These are phyloP conservation scores for Leptosphaerulina australis DNA, from an alignment of 2,329 filamentous ascomycete genomes.

Conservation along the genomic window DNA sequence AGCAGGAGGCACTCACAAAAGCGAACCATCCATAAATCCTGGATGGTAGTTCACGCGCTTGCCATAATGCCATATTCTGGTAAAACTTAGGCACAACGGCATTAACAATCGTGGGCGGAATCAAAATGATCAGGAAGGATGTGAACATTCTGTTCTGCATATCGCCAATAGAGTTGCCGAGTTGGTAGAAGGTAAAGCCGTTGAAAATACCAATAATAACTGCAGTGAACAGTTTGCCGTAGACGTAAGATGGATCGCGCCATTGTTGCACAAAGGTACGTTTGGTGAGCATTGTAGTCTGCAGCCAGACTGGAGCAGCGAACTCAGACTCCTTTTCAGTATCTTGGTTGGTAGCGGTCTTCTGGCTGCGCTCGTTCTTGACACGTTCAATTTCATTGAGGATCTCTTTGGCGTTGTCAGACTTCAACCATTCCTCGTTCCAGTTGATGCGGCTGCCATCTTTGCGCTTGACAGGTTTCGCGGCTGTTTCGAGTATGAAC, in stretches of 20 bases:
- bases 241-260: conserved; percentile 77
- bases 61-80: conserved; percentile 73
- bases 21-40: conserved; percentile 80
- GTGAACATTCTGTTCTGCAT: conserved; percentile 83
- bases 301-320: conserved; percentile 67
- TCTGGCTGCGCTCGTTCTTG: conserved; percentile 61
- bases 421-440: conserved; percentile 76
- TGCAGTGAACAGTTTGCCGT: conserved; percentile 75
- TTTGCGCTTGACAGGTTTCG: conserved; percentile 59
- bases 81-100: conserved; percentile 79
- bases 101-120: conserved; percentile 75
- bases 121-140: conserved; percentile 61
- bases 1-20: conserved; percentile 53
- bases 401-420: conserved; percentile 64
- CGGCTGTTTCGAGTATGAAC: conserved; percentile 69
- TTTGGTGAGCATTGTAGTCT: conserved; percentile 70
- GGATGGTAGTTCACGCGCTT: conserved; percentile 73
- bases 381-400: conserved; percentile 70
- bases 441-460: conserved; percentile 68
- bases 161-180: conserved; percentile 68
- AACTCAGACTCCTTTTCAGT: conserved; percentile 59
- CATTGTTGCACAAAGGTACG: conserved; percentile 75
- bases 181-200: conserved; percentile 76
- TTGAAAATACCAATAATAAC: conserved; percentile 78
- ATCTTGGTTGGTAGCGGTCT: conserved; percentile 39